Percentiles rank a stretch among this genome's conserved stretches.
phyloP scores from a whole-genome alignment of 23 red algal species.

The Cyanidium caldarium region DNA sequence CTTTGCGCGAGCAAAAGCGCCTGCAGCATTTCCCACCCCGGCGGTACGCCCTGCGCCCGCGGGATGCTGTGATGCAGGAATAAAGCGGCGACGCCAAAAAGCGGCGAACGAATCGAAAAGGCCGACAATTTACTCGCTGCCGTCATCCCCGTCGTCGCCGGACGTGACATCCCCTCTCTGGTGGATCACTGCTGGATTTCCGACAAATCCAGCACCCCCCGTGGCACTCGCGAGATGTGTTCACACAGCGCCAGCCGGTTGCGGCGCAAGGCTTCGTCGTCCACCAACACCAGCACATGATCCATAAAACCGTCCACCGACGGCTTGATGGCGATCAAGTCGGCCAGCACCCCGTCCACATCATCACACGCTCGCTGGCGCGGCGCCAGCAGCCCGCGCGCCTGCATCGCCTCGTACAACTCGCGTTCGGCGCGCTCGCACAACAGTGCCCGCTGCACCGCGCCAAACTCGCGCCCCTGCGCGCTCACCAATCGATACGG shows the following conservation, averaged over 20 bases:
- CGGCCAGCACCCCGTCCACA: conserved; percentile 12
- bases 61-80: neutral
- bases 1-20: conserved; percentile 49
- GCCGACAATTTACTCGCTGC: neutral
- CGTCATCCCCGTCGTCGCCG: neutral
- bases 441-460: conserved; percentile 28
- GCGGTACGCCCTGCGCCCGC: conserved; percentile 52
- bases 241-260: conserved; percentile 62
- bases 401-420: conserved; percentile 23
- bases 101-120: neutral
- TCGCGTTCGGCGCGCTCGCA: conserved; percentile 19
- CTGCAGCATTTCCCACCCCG: conserved; percentile 59
- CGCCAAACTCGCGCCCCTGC: neutral
- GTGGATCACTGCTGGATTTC: conserved; percentile 7
- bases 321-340: conserved; percentile 21
- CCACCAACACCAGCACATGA: conserved; percentile 59
- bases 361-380: neutral
- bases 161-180: neutral
- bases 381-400: neutral
- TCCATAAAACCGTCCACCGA: conserved; percentile 71
- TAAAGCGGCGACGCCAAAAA: neutral
- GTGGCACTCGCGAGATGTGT: conserved; percentile 28
- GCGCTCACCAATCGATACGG: conserved; percentile 35
- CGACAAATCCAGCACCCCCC: conserved; percentile 30
- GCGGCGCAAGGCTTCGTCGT: conserved; percentile 28